These are phyloP conservation scores for Rhizopogon vesiculosus DNA, from an alignment of 768 basidiomycete species.

Conservation along the genomic window DNA sequence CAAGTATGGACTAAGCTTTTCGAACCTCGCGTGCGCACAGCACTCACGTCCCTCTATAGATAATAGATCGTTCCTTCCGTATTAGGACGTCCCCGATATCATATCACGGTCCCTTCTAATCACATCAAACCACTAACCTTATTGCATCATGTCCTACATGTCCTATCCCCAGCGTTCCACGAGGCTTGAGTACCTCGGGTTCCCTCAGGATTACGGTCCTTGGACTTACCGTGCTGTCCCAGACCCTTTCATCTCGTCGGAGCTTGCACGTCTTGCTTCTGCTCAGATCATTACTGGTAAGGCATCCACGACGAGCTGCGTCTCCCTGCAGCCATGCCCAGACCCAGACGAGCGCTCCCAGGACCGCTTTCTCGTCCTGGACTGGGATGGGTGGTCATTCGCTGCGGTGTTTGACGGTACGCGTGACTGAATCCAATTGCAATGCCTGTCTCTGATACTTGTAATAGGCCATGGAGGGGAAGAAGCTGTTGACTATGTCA, in stretches of 20 bases:
- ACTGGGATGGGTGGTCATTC: constrained; percentile 41
- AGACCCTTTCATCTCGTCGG: constrained; percentile 36
- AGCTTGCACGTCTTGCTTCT: constrained; percentile 35
- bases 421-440: constrained; percentile 3
- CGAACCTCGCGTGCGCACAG: no score
- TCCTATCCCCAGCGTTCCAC: not conserved
- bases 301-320: constrained; percentile 29
- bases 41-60: no score
- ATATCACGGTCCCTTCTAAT: no score
- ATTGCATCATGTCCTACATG: not conserved
- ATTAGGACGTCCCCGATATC: no score
- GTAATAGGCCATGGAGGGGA: constrained; percentile 40
- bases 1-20: no score
- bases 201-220: constrained; percentile 9
- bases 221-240: constrained; percentile 26
- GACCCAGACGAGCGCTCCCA: constrained; percentile 36
- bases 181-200: not conserved
- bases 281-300: constrained; percentile 19
- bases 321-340: constrained; percentile 45
- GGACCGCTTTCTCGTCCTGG: constrained; percentile 39
- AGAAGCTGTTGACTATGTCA: constrained; percentile 40
- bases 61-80: no score
- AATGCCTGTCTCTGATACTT: constrained; percentile 1
- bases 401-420: constrained; percentile 46
- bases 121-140: not conserved